These are phyloP conservation scores for Thecaphora frezii DNA, from an alignment of 1,284 basidiomycete genomes.

Conservation along the genomic window DNA sequence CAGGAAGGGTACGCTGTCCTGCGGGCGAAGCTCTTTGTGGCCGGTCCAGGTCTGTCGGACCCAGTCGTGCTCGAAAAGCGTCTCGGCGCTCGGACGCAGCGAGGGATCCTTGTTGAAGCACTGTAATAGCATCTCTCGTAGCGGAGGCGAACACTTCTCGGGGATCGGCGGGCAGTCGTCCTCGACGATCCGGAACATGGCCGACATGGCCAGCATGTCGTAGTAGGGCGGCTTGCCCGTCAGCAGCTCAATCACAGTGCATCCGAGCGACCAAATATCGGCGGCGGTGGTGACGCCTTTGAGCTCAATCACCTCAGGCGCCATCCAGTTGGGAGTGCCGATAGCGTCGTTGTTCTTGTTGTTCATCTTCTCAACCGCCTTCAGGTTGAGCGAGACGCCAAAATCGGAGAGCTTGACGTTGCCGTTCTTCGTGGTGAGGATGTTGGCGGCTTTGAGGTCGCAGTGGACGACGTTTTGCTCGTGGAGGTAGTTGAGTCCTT, in stretches of 20 bases:
- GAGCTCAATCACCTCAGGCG: conserved; percentile 84
- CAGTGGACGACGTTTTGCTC: conserved; percentile 73
- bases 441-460: conserved; percentile 66
- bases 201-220: conserved; percentile 62
- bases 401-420: conserved; percentile 66
- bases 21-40: conserved; percentile 67
- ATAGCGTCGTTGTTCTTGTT: conserved; percentile 66
- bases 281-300: conserved; percentile 65
- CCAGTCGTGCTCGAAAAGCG: conserved; percentile 87
- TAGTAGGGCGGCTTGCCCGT: conserved; percentile 88
- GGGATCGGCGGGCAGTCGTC: conserved; percentile 85
- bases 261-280: conserved; percentile 87
- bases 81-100: conserved; percentile 75
- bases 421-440: conserved; percentile 65
- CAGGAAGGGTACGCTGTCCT: conserved; percentile 91
- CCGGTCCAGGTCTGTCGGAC: conserved; percentile 75
- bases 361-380: conserved; percentile 70
- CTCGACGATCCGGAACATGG: conserved; percentile 91
- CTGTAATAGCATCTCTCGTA: conserved; percentile 74
- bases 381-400: conserved; percentile 61
- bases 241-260: conserved; percentile 87
- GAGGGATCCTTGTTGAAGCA: conserved; percentile 88
- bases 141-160: conserved; percentile 70
- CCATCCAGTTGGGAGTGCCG: conserved; percentile 98
- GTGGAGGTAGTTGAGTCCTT: conserved; percentile 94